Evolutionary conservation across 1,139 yeast species (phyloP).

Genomic region (Pichia sorboxylosa): DNA sequence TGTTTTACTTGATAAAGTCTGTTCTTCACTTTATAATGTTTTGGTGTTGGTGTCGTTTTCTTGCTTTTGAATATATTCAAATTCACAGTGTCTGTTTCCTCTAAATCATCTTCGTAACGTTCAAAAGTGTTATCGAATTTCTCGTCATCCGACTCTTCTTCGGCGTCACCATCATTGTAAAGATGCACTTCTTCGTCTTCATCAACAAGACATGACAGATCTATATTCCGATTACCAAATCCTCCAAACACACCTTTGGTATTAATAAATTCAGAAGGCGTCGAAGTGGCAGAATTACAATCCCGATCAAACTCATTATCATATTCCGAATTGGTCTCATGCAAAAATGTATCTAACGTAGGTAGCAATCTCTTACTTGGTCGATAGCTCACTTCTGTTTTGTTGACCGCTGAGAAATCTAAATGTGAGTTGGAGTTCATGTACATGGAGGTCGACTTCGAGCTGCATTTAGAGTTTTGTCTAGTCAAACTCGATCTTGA

Average conservation of each 20-base stretch:
- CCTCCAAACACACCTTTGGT: conserved; percentile 12
- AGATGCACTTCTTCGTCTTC: conserved; percentile 1
- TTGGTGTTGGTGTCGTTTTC: no score
- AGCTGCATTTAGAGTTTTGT: conserved; percentile 8
- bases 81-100: conserved; percentile 1
- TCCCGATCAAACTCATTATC: neutral
- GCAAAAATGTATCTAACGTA: neutral
- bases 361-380: conserved; percentile 7
- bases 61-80: conserved; percentile 1
- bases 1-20: neutral
- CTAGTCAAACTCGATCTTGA: conserved; percentile 9
- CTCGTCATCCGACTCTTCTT: conserved; percentile 1
- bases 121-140: no score
- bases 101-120: conserved; percentile 2
- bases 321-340: no score
- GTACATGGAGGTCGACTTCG: conserved; percentile 3
- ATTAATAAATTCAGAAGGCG: conserved; percentile 2
- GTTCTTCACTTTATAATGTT: no score
- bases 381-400: conserved; percentile 7
- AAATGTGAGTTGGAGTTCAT: conserved; percentile 1
- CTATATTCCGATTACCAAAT: conserved; percentile 13
- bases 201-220: conserved; percentile 17
- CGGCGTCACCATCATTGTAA: conserved; percentile 1
- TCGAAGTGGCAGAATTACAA: no score
- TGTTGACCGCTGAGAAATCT: conserved; percentile 9